Percentiles rank a stretch among this genome's conserved stretches.
Conservation (phyloP, 1,139 yeast species). For the Meyerozyma elateridarum region DNA sequence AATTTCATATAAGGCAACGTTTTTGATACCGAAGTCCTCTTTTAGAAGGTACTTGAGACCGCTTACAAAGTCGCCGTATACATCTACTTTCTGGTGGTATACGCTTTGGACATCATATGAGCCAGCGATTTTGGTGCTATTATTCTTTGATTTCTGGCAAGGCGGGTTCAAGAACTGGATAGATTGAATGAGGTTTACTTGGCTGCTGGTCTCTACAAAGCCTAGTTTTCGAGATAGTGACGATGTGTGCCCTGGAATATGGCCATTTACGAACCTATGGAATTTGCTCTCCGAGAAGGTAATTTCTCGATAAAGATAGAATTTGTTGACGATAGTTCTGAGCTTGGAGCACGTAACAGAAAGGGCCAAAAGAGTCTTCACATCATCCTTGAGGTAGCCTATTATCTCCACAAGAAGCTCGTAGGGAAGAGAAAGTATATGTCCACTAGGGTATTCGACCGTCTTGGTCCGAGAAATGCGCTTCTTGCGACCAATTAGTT, state of each 20-base stretch:
- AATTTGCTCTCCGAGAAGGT: constrained; percentile 25
- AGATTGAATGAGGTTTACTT: constrained; percentile 23
- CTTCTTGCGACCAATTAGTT: constrained; percentile 35
- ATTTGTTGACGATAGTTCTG: constrained; percentile 30
- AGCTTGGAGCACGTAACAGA: constrained; percentile 35
- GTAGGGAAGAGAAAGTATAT: constrained; percentile 36
- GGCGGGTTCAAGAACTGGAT: constrained; percentile 34
- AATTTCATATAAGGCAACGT: constrained; percentile 33
- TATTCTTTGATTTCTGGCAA: constrained; percentile 17
- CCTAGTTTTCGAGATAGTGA: constrained; percentile 17
- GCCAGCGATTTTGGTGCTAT: constrained; percentile 35
- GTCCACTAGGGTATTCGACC: constrained; percentile 23
- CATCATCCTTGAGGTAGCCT: constrained; percentile 15
- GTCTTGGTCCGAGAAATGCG: constrained; percentile 13
- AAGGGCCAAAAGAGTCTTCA: constrained; percentile 22
- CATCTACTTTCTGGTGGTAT: not conserved
- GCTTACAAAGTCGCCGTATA: constrained; percentile 1
- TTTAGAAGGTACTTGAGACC: constrained; percentile 6
- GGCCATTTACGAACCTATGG: constrained; percentile 26
- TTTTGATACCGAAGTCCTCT: constrained; percentile 13
- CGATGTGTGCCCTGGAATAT: constrained; percentile 17
- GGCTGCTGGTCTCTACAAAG: constrained; percentile 26
- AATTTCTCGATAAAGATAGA: constrained; percentile 31
- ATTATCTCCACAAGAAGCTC: constrained; percentile 38
- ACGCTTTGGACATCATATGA: constrained; percentile 29